Evolutionary conservation across 2,329 filamentous ascomycete genomes (phyloP).

Genomic region (Phaeomoniella chlamydospora): DNA sequence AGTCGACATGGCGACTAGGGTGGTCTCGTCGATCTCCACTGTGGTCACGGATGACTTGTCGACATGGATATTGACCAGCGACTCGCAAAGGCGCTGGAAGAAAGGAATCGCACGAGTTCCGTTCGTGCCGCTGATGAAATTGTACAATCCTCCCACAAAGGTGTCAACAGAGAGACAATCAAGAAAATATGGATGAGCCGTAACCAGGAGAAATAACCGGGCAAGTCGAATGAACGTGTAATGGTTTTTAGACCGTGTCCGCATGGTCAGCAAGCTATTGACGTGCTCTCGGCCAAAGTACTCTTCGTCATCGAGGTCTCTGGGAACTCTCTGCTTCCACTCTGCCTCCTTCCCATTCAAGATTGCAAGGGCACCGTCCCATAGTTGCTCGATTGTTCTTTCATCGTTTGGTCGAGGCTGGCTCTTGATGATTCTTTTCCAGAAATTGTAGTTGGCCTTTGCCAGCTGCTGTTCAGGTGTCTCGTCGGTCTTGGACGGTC

Average conservation of each 20-base stretch:
- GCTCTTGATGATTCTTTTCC: constrained; percentile 13
- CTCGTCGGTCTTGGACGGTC: no score
- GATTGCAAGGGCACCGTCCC: constrained; percentile 15
- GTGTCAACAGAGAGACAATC: constrained; percentile 20
- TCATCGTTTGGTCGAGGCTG: constrained; percentile 8
- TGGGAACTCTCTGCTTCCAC: constrained; percentile 16
- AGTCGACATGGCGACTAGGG: constrained; percentile 7
- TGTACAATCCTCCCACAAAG: constrained; percentile 18
- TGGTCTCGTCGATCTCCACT: constrained; percentile 6
- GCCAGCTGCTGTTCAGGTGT: no score
- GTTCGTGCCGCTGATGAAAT: constrained; percentile 17
- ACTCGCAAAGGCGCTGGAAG: constrained; percentile 13
- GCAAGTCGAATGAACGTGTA: constrained; percentile 8
- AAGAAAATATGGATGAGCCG: constrained; percentile 18
- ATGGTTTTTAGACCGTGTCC: not conserved
- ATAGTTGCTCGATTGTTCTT: constrained; percentile 11
- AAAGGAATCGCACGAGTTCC: constrained; percentile 17
- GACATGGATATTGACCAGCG: constrained; percentile 1
- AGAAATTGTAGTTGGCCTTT: constrained; percentile 16
- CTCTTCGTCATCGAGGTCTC: constrained; percentile 15
- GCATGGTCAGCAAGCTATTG: constrained; percentile 10
- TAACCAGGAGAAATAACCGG: constrained; percentile 12
- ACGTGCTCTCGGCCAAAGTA: constrained; percentile 15
- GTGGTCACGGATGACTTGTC: constrained; percentile 4
- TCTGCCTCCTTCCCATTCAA: constrained; percentile 16